Base-by-base conservation (phyloP, 768 basidiomycete species). In the Lactarius pseudohatsudake region DNA sequence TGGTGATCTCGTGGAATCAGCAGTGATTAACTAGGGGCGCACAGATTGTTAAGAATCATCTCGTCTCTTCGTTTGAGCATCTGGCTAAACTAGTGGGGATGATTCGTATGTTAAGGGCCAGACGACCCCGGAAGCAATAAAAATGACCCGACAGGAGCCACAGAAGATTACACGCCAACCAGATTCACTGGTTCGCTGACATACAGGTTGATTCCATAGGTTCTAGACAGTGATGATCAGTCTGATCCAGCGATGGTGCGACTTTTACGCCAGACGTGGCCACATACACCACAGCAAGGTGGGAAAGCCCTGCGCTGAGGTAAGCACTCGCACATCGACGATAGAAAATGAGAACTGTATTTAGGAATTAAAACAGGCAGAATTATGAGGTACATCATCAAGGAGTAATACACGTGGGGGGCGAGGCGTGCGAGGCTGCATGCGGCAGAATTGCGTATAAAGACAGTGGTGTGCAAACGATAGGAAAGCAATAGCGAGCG, bases 401-500 rank as follows among this genome's bases (percentile, higher is more conserved):
- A 62, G 32, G 66, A 59, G 53, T 59, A 64, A 67, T 67, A 67
- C 66, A 67, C 62, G 62, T 67, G 66, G 54, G 34, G 34, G 22
- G 50, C 61, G 66, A 67, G 66, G 62, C 66, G 66, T 59, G 50
- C 57, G 58, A 26, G 43, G 58, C 62, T 67, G 66, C 62, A 55
- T 28, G 26, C 22, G 55, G 32, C 59, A 41, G 55, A 43, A 54
- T 53, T 67, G 66, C 28, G 43, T 67, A 67, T 56, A 67, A 56
- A 67, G 66, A 67, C 66, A 67, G 66, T 60, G 62, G 20, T 32
- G 66, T 59, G 66, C 66, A 64, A 67, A 63, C 15, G 62, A 67
- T 54, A 64, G 62, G 30, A 63, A 45, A 38, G 66, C 41, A 56
- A 50, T 54, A 58, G 61, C 40, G 62, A 67, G 34, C 18, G 61